phyloP scores from a whole-genome alignment of 1,284 basidiomycete genomes.

The Sutorius eximius region DNA sequence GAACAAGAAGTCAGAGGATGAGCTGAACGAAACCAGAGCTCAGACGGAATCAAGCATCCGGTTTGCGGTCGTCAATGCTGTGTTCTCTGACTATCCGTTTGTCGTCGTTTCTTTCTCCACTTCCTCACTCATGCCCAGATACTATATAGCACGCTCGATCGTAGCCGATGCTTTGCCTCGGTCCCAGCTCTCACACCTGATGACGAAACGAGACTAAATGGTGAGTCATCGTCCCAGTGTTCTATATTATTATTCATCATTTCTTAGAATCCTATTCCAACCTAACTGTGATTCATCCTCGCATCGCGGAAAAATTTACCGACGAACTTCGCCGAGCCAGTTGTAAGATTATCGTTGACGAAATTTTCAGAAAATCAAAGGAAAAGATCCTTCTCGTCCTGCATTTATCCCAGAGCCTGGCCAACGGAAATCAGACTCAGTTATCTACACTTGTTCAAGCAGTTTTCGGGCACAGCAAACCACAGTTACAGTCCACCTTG shows the following conservation, averaged over 20 bases:
- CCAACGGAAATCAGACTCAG: constrained; percentile 17
- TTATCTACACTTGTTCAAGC: constrained; percentile 13
- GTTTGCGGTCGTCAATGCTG: constrained; percentile 26
- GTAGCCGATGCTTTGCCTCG: constrained; percentile 14
- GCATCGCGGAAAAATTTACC: constrained; percentile 19
- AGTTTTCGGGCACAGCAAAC: constrained; percentile 15
- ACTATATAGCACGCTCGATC: constrained; percentile 25
- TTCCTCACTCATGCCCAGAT: background rate
- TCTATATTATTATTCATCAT: background rate
- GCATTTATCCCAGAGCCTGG: constrained; percentile 18
- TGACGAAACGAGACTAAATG: constrained; percentile 16
- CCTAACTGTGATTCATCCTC: constrained; percentile 16
- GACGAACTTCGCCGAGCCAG: constrained; percentile 21
- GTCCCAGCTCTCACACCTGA: constrained; percentile 15
- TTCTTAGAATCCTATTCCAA: constrained; percentile 20
- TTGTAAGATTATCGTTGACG: constrained; percentile 20
- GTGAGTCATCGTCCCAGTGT: constrained; percentile 1
- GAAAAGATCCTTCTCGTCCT: constrained; percentile 26
- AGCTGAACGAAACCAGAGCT: constrained; percentile 4
- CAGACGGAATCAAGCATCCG: constrained; percentile 26
- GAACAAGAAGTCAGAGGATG: constrained; percentile 14
- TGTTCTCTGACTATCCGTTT: constrained; percentile 32
- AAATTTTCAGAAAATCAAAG: constrained; percentile 26
- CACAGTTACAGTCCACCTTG: constrained; percentile 12
- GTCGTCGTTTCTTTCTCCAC: constrained; percentile 7